Evolutionary conservation across 768 basidiomycete species (phyloP).

Genomic region (Psilocybe cubensis): DNA sequence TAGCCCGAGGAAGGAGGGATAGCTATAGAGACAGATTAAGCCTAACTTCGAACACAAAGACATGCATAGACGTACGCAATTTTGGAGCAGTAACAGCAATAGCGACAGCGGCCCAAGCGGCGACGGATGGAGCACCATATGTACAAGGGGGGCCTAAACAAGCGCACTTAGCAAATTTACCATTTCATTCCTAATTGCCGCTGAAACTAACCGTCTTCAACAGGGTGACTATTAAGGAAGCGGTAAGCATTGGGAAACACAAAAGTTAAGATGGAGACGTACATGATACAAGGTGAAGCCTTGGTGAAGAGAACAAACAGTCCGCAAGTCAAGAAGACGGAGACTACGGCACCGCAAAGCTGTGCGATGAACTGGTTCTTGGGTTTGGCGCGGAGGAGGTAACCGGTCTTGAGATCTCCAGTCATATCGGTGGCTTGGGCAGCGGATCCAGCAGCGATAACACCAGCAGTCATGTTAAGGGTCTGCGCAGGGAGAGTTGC

Average conservation of each 20-base stretch:
- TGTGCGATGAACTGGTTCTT: slow-evolving; percentile 66
- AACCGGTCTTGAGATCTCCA: slow-evolving; percentile 71
- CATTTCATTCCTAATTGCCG: slow-evolving; percentile 14
- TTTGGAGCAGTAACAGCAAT: slow-evolving; percentile 50
- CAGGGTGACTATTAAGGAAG: neutral
- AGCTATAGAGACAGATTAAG: slow-evolving; percentile 27
- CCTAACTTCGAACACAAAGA: neutral
- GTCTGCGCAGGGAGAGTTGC: slow-evolving; percentile 38
- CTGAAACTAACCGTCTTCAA: neutral
- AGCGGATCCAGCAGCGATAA: slow-evolving; percentile 57
- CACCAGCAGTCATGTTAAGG: slow-evolving; percentile 56
- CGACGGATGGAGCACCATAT: slow-evolving; percentile 58
- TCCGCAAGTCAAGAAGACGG: slow-evolving; percentile 61
- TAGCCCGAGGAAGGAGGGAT: slow-evolving; percentile 60
- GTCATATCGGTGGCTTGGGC: slow-evolving; percentile 68
- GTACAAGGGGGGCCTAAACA: slow-evolving; percentile 36
- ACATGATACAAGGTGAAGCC: slow-evolving; percentile 64
- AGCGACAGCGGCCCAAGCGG: slow-evolving; percentile 62
- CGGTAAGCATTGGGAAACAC: neutral
- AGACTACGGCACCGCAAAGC: slow-evolving; percentile 58
- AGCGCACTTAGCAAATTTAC: slow-evolving; percentile 26
- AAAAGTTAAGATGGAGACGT: slow-evolving; percentile 12
- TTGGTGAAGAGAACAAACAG: slow-evolving; percentile 66
- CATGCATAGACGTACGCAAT: slow-evolving; percentile 38
- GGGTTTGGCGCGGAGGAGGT: slow-evolving; percentile 67